These are phyloP conservation scores for Setaria italica DNA, from an alignment of 202 grass and related monocot genomes.

Conservation along the genomic window DNA sequence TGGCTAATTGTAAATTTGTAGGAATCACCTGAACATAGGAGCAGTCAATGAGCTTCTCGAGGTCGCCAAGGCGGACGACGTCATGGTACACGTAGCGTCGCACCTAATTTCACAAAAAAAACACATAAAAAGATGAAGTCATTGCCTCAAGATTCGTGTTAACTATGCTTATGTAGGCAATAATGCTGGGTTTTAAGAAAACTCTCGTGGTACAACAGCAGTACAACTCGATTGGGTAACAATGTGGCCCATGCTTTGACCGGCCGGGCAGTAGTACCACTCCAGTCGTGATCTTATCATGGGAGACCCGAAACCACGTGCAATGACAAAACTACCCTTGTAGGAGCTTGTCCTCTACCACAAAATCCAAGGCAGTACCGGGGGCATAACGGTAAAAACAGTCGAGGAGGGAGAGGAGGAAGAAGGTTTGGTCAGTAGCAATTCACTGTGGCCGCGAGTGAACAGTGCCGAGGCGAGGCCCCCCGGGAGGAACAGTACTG, in stretches of 20 bases:
- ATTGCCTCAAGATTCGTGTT: slow-evolving; percentile 1
- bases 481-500: slow-evolving; percentile 30
- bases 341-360: background rate
- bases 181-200: background rate
- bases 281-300: slow-evolving; percentile 22
- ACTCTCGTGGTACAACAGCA: background rate
- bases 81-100: slow-evolving; percentile 98
- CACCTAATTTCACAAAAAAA: slow-evolving; percentile 54
- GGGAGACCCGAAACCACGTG: background rate
- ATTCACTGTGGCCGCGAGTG: slow-evolving; percentile 30
- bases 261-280: slow-evolving; percentile 1
- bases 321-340: slow-evolving; percentile 10
- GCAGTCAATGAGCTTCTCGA: slow-evolving; percentile 98
- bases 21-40: slow-evolving; percentile 88
- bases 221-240: slow-evolving; percentile 28
- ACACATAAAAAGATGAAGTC: background rate
- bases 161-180: background rate
- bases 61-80: slow-evolving; percentile 90
- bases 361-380: background rate
- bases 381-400: background rate
- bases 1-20: background rate
- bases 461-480: slow-evolving; percentile 18
- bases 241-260: slow-evolving; percentile 52
- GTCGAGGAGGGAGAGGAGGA: background rate
- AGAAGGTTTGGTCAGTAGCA: slow-evolving; percentile 4